phyloP scores from a whole-genome alignment of 345 rosid species.

The Ceriops tagal region DNA sequence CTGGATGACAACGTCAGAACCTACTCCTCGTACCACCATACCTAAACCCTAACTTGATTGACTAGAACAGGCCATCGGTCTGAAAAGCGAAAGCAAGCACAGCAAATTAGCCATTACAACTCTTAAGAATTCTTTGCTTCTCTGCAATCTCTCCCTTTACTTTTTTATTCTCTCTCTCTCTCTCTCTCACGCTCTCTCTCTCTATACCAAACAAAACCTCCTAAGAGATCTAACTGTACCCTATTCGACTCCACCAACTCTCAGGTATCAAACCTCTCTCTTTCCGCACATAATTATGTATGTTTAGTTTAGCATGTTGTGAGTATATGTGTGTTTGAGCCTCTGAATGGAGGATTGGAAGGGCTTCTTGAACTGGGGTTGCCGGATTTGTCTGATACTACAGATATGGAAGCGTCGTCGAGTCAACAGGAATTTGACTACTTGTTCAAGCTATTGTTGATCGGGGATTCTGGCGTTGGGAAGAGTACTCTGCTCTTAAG shows the following conservation, averaged over 20 bases:
- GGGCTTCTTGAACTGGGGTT: constrained; percentile 1
- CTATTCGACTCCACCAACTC: not conserved
- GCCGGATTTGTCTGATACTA: not conserved
- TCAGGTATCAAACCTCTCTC: not conserved
- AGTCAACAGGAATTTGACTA: constrained; percentile 46
- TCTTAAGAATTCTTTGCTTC: constrained; percentile 16
- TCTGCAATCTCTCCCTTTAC: constrained; percentile 6
- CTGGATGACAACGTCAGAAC: not conserved
- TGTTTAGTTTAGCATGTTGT: not conserved
- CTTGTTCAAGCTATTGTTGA: constrained; percentile 26
- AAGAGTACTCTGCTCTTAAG: constrained; percentile 26
- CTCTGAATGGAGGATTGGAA: not conserved
- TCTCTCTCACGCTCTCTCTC: not conserved
- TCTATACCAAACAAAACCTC: not conserved
- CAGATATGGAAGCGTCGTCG: constrained; percentile 53
- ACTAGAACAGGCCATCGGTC: not conserved
- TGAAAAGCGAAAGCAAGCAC: not conserved
- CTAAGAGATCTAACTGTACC: not conserved
- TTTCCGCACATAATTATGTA: not conserved
- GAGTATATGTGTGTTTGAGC: not conserved
- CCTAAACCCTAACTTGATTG: not conserved
- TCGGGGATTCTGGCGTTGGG: constrained; percentile 30
- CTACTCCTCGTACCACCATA: not conserved
- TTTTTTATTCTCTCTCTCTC: not conserved
- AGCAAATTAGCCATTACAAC: not conserved